These are phyloP conservation scores for Cladorrhinum sp. DNA, from an alignment of 2,329 filamentous ascomycete genomes.

Conservation along the genomic window DNA sequence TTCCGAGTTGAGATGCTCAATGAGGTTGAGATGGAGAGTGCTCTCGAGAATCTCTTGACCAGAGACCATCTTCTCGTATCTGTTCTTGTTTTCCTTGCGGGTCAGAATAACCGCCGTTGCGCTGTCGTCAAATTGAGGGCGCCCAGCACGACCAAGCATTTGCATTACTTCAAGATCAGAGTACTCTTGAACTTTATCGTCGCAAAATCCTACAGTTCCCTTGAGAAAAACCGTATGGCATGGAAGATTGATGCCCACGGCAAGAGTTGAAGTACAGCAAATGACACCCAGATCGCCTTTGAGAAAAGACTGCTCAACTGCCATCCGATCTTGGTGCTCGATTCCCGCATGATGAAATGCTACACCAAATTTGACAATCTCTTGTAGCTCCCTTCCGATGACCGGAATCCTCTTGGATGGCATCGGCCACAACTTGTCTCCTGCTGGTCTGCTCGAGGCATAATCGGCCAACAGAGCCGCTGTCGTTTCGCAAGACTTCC, in stretches of 20 bases:
- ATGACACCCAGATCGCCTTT: conserved; percentile 73
- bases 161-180: conserved; percentile 85
- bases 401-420: conserved; percentile 52
- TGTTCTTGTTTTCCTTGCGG: conserved; percentile 56
- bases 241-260: conserved; percentile 79
- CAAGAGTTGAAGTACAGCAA: conserved; percentile 82
- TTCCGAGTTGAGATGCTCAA: conserved; percentile 83
- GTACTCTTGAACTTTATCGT: conserved; percentile 63
- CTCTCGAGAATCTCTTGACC: conserved; percentile 75
- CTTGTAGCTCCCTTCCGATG: conserved; percentile 57
- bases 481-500: conserved; percentile 66
- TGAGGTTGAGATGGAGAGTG: conserved; percentile 71
- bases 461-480: conserved; percentile 64
- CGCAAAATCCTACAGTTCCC: conserved; percentile 67
- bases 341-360: conserved; percentile 83
- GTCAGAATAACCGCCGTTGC: conserved; percentile 81
- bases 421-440: conserved; percentile 60
- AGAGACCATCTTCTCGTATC: conserved; percentile 71
- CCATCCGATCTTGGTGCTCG: conserved; percentile 57
- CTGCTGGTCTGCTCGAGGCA: conserved; percentile 53
- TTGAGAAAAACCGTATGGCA: conserved; percentile 83
- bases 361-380: conserved; percentile 54
- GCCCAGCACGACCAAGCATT: conserved; percentile 80
- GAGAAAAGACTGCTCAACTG: conserved; percentile 66
- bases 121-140: conserved; percentile 76